phyloP scores from a whole-genome alignment of 495 filamentous ascomycete species.

The Penicillium silybi region DNA sequence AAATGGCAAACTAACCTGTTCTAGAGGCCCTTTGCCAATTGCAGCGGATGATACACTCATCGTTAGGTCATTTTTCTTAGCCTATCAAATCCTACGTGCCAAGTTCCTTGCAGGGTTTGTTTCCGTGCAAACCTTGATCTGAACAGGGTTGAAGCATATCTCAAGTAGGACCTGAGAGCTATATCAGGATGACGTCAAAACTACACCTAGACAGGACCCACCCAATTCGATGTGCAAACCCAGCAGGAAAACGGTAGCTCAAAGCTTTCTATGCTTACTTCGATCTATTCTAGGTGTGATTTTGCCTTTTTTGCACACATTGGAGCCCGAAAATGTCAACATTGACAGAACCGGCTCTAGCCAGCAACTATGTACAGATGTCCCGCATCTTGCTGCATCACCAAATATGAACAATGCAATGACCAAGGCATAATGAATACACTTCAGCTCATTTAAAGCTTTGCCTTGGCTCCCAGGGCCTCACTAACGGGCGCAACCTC shows the following conservation, averaged over 20 bases:
- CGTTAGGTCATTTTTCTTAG: neutral
- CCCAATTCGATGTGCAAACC: neutral
- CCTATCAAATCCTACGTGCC: neutral
- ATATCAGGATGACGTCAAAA: constrained; percentile 8
- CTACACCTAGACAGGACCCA: neutral
- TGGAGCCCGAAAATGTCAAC: neutral
- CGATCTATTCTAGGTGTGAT: neutral
- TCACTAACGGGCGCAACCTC: constrained; percentile 39
- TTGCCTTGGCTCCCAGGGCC: constrained; percentile 27
- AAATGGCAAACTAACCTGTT: neutral
- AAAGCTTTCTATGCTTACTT: neutral
- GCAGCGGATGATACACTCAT: neutral
- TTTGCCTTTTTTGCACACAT: neutral
- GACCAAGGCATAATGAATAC: neutral
- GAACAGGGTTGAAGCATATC: neutral
- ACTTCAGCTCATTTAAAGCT: constrained; percentile 19
- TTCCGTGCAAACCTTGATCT: neutral
- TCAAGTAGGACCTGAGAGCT: neutral
- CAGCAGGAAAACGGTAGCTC: neutral
- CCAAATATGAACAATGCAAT: neutral
- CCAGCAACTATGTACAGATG: neutral
- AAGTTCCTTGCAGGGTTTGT: neutral
- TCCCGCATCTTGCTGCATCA: neutral
- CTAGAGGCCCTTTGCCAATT: neutral
- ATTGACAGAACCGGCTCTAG: neutral